Base-by-base conservation (phyloP, 2,329 filamentous ascomycete species). In the Botryotinia narcissicola region DNA sequence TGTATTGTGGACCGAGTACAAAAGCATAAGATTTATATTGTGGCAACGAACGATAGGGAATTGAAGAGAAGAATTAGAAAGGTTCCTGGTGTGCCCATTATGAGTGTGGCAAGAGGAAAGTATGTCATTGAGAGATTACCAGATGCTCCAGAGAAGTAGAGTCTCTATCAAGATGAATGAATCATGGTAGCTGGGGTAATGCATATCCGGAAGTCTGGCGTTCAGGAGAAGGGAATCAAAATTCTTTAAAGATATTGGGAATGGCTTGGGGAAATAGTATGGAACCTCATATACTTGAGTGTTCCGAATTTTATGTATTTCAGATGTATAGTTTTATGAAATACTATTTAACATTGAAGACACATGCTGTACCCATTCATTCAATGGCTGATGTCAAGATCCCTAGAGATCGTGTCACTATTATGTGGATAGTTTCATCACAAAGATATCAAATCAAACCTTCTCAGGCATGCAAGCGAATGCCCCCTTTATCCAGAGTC, bases 101-200 rank as follows among this genome's bases (percentile, higher is more conserved):
- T 97, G 86, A 94, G 91, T 80, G 93, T 96, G 42, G 93, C 92
- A 9, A 89, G 93, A 80, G 94, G 93, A 63, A 98, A 98, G 83
- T 98, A 98, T 83, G 91, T 95, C 66, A 96, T 99, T 80, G 96
- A 98, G 86, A 89, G 95, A 79, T 83, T 98, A 75, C 95, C 95
- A 8, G 93, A 94, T 82, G 93, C 93, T 54, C 93, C 93, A 48
- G 91, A 94, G 75, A 80, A 80, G 71, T 80, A 62, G 60, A 20
- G 57, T 46, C n/a, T 35, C n/a, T 40, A n/a, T 48, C 54, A 37
- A 60, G 44, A 71, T 48, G 51, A 37, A 61, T 32, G n/a, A 22
- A 20, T 73, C 44, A 48, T 40, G 35, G 62, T 46, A 18, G 63
- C 54, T 60, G 35, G 51, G 60, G 60, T 46, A 57, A 46, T 54